phyloP scores from a whole-genome alignment of 306 rosid genomes.

The Alnus rubra region DNA sequence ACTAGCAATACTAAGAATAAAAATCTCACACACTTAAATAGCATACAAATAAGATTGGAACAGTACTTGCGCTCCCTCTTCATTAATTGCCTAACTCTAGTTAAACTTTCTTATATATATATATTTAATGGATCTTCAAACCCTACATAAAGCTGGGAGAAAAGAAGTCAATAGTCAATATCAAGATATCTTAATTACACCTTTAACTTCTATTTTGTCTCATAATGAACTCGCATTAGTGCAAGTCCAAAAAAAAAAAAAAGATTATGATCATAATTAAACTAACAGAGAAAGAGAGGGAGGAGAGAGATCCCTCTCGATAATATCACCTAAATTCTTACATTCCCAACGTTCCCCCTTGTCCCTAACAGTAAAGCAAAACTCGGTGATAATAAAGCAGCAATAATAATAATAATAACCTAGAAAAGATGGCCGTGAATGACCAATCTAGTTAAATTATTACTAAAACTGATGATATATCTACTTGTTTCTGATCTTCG shows the following conservation, averaged over 20 bases:
- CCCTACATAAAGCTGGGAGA: not conserved
- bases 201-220: constrained; percentile 13
- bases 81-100: not conserved
- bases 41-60: constrained; percentile 11
- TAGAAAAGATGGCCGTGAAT: constrained; percentile 10
- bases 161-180: not conserved
- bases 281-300: not conserved
- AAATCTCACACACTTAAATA: not conserved
- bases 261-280: not conserved
- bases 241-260: not conserved
- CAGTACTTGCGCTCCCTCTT: not conserved
- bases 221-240: constrained; percentile 17
- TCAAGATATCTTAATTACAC: constrained; percentile 14
- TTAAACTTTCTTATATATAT: not conserved
- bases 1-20: constrained; percentile 34
- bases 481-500: not conserved
- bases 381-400: not conserved
- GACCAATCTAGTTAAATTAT: constrained; percentile 17
- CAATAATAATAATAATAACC: constrained; percentile 17
- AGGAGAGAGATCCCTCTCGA: constrained; percentile 30
- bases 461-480: not conserved
- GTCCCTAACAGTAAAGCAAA: constrained; percentile 27
- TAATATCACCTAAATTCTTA: constrained; percentile 46
- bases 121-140: not conserved
- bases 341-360: constrained; percentile 53